phyloP scores from a whole-genome alignment of 2,329 filamentous ascomycete genomes.

The Metarhizium robertsii region DNA sequence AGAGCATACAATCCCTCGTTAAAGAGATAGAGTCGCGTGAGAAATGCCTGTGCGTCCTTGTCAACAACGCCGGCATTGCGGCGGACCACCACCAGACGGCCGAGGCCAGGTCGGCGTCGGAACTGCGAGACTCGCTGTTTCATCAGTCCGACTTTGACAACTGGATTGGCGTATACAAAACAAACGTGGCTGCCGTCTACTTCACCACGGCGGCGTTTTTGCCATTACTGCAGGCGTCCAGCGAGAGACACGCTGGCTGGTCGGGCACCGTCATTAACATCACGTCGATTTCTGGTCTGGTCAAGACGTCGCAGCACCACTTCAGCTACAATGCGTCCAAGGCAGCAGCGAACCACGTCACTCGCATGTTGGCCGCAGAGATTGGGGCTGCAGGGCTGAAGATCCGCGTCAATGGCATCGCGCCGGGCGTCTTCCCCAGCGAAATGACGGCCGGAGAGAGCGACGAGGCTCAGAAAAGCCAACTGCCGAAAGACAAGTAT shows the following conservation, averaged over 20 bases:
- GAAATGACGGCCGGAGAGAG: constrained; percentile 57
- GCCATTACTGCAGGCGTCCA: constrained; percentile 48
- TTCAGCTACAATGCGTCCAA: constrained; percentile 57
- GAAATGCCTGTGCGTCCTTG: constrained; percentile 50
- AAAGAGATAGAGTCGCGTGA: constrained; percentile 47
- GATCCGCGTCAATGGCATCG: constrained; percentile 62
- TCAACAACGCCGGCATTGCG: constrained; percentile 61
- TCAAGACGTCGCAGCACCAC: constrained; percentile 55
- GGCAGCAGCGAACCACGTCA: constrained; percentile 55
- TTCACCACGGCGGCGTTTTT: constrained; percentile 55
- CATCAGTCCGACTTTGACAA: constrained; percentile 56
- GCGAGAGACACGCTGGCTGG: constrained; percentile 33
- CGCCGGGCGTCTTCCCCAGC: constrained; percentile 60
- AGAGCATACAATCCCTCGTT: constrained; percentile 47
- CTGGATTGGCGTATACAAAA: constrained; percentile 64
- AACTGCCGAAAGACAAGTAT: constrained; percentile 47
- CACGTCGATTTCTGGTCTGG: constrained; percentile 55
- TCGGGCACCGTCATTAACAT: constrained; percentile 58
- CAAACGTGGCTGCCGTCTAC: constrained; percentile 64
- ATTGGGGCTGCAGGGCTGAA: constrained; percentile 49
- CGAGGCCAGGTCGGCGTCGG: constrained; percentile 37
- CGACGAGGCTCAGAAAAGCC: constrained; percentile 45
- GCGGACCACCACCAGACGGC: constrained; percentile 46
- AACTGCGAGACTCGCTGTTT: constrained; percentile 56
- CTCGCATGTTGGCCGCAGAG: constrained; percentile 54